Evolutionary conservation across 768 basidiomycete genomes (phyloP).

Genomic region (Daedaleopsis sinensis): DNA sequence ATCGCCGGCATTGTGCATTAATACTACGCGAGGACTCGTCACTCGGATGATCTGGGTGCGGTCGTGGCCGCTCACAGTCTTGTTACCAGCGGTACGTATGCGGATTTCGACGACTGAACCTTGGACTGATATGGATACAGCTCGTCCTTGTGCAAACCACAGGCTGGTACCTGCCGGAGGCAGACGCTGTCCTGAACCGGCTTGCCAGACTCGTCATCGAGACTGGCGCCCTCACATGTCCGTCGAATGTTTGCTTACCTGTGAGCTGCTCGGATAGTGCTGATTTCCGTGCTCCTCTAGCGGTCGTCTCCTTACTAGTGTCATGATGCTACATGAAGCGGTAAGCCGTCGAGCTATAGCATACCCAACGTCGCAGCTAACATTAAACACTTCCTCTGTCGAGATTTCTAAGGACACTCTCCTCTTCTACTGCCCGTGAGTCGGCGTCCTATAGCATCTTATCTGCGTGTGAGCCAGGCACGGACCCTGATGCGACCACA

Average conservation of each 20-base stretch:
- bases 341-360: too few relatives aligned
- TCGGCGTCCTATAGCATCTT: background rate
- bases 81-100: background rate
- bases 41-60: slow-evolving; percentile 10
- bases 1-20: slow-evolving; percentile 8
- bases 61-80: background rate
- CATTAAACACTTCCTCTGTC: too few relatives aligned
- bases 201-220: slow-evolving; percentile 9
- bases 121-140: background rate
- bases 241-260: background rate
- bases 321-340: background rate
- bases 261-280: background rate
- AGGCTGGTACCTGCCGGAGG: background rate
- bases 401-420: background rate
- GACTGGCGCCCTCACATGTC: slow-evolving; percentile 9
- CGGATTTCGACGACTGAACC: background rate
- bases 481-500: background rate
- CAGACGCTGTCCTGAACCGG: slow-evolving; percentile 5
- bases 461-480: background rate
- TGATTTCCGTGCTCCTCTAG: background rate
- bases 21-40: slow-evolving; percentile 16
- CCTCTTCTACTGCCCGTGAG: background rate
- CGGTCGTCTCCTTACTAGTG: background rate
- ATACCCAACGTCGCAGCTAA: too few relatives aligned
- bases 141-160: too few relatives aligned